phyloP scores from a whole-genome alignment of 2,329 filamentous ascomycete species.

The Stachybotrys chartarum region DNA sequence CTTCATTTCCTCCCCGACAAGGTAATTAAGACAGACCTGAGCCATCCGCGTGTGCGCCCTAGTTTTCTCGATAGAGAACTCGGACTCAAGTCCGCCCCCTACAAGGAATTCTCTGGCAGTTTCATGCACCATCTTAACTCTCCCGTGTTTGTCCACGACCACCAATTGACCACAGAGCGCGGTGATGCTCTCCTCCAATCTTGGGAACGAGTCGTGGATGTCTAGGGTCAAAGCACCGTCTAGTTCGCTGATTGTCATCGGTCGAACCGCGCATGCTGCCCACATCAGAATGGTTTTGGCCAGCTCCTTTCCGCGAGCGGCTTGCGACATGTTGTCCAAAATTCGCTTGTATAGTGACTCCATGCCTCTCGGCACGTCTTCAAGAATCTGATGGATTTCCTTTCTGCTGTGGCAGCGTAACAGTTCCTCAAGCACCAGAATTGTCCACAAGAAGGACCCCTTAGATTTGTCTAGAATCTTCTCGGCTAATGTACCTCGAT shows the following conservation, averaged over 20 bases:
- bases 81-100: slow-evolving; percentile 13
- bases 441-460: slow-evolving; percentile 28
- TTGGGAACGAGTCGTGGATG: slow-evolving; percentile 19
- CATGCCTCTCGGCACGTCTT: slow-evolving; percentile 26
- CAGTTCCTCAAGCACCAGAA: slow-evolving; percentile 23
- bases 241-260: slow-evolving; percentile 26
- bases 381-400: slow-evolving; percentile 21
- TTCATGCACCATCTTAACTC: slow-evolving; percentile 28
- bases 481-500: slow-evolving; percentile 13
- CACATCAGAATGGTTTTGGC: slow-evolving; percentile 28
- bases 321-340: slow-evolving; percentile 20
- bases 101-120: slow-evolving; percentile 27
- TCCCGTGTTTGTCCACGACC: slow-evolving; percentile 21
- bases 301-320: slow-evolving; percentile 17
- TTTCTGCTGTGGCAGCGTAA: slow-evolving; percentile 15
- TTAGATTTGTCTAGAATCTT: slow-evolving; percentile 26
- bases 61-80: slow-evolving; percentile 19
- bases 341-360: slow-evolving; percentile 22
- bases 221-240: slow-evolving; percentile 24
- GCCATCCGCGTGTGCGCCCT: slow-evolving; percentile 23
- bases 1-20: slow-evolving; percentile 24
- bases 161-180: slow-evolving; percentile 28
- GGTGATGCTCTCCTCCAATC: slow-evolving; percentile 16
- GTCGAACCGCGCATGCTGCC: slow-evolving; percentile 23
- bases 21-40: slow-evolving; percentile 23